phyloP scores from a whole-genome alignment of 768 basidiomycete species.

The Mycena kentingensis region DNA sequence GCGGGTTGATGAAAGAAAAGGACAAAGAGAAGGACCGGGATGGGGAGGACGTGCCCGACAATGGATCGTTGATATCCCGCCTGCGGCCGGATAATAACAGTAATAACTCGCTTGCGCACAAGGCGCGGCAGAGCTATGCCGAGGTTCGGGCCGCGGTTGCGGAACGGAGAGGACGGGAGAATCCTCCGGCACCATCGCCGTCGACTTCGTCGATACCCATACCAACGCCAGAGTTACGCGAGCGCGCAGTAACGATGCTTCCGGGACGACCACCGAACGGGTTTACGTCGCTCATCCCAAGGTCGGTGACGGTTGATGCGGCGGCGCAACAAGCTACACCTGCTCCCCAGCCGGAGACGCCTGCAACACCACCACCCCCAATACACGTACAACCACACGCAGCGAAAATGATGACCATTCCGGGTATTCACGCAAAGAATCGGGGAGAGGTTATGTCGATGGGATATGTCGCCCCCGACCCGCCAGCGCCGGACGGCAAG shows the following conservation, averaged over 20 bases:
- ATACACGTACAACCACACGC: constrained; percentile 79
- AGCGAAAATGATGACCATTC: constrained; percentile 84
- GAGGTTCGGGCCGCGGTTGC: constrained; percentile 78
- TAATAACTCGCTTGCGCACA: constrained; percentile 35
- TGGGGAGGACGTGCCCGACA: constrained; percentile 47
- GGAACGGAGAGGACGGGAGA: constrained; percentile 57
- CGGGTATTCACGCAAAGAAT: constrained; percentile 83
- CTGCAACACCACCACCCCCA: constrained; percentile 41
- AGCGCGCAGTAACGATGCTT: constrained; percentile 19
- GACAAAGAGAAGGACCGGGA: constrained; percentile 25
- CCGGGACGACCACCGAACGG: constrained; percentile 14
- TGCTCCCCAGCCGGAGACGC: constrained; percentile 22
- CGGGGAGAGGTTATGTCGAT: constrained; percentile 85
- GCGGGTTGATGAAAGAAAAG: constrained; percentile 58
- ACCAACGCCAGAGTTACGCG: constrained; percentile 27
- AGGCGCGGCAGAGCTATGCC: constrained; percentile 62
- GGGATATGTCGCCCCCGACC: constrained; percentile 64
- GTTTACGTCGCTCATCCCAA: constrained; percentile 8
- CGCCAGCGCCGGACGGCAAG: constrained; percentile 36
- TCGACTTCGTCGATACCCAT: constrained; percentile 22
- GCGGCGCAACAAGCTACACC: background rate
- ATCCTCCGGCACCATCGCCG: constrained; percentile 17
- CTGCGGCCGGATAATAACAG: constrained; percentile 37
- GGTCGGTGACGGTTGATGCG: constrained; percentile 6
- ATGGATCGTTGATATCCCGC: constrained; percentile 40